A percentile compares a stretch with the other conserved stretches of the same genome.
Evolutionary conservation across 176 grass and related monocot species (phyloP).

Genomic region (Cenchrus purpureus): DNA sequence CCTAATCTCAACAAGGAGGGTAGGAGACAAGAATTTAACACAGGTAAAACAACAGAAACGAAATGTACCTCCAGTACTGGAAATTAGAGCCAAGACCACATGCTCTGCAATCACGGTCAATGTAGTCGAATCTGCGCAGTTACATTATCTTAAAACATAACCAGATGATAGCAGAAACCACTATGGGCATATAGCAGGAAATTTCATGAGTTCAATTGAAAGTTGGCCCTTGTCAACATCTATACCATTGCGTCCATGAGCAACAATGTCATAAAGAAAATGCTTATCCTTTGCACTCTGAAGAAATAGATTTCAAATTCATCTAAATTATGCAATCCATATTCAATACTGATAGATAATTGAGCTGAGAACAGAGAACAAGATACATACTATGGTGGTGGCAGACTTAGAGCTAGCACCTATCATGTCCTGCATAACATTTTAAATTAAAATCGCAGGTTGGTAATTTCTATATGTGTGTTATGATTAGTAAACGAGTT

Average conservation of each 20-base stretch:
- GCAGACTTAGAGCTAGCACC: conserved; percentile 67
- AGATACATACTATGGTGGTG: conserved; percentile 58
- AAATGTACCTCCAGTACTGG: conserved; percentile 74
- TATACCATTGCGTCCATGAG: conserved; percentile 95
- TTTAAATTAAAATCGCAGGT: not conserved
- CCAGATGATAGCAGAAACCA: conserved; percentile 39
- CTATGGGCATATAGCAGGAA: conserved; percentile 1
- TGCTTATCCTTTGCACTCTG: conserved; percentile 79
- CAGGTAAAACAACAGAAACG: not conserved
- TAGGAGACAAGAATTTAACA: not conserved
- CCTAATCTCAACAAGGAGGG: not conserved
- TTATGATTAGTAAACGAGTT: not conserved
- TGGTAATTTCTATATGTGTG: not conserved
- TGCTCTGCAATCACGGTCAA: conserved; percentile 86
- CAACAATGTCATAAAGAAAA: conserved; percentile 99
- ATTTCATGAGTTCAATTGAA: conserved; percentile 25
- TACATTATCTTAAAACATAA: conserved; percentile 37
- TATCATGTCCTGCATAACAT: conserved; percentile 78
- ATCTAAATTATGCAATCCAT: conserved; percentile 29
- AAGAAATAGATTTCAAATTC: conserved; percentile 37
- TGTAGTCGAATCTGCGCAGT: conserved; percentile 94
- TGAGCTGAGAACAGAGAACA: conserved; percentile 1
- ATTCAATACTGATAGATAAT: not conserved
- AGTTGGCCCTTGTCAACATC: conserved; percentile 76
- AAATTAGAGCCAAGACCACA: conserved; percentile 97